Evolutionary conservation across 1,284 basidiomycete genomes (phyloP), one percentile per base, ranked within the genome.

Genomic region (Puccinia novopanici): DNA sequence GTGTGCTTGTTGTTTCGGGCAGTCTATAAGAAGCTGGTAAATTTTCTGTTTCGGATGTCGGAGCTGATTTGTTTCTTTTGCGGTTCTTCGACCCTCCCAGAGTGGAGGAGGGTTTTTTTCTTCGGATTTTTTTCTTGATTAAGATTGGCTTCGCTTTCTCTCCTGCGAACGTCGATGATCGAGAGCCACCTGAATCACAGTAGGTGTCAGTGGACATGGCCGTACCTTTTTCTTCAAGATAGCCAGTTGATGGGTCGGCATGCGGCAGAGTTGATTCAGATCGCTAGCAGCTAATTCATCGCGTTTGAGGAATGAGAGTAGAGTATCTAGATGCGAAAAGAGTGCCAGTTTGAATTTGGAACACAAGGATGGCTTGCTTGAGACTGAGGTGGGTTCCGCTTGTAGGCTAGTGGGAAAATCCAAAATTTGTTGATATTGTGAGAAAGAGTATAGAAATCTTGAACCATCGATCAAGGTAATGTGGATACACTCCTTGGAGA

Each of bases 381-480:
- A 55, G 52, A 34, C n/a, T 55, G 48, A 13, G 19, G 50, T 40
- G 15, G 19, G 30, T 40, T 54, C 13, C 27, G 71, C 24, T 54
- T 73, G 37, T 13, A 57, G n/a, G n/a, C 17, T 55, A 72, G 71
- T 24, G 15, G 19, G 52, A 17, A 5, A 6, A 50, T 70, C 67
- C n/a, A 50, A 34, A 70, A 48, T 42, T 70, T 67, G 40, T 24
- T 50, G 67, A 27, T 30, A 52, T 40, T 50, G 50, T 55, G 17
- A 50, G 37, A 73, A 73, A 40, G 71, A 73, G 71, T 73, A 73
- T 37, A 54, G 12, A 37, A 15, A 73, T 3, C n/a, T 42, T 17
- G 54, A 73, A 42, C 71, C 71, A 57, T 73, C 40, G 54, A 73
- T 73, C 13, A 73, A 24, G 37, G n/a, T 13, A 34, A 73, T 73